Base-by-base conservation (phyloP, 139 green algal genomes). In the Tetraselmis striata region DNA sequence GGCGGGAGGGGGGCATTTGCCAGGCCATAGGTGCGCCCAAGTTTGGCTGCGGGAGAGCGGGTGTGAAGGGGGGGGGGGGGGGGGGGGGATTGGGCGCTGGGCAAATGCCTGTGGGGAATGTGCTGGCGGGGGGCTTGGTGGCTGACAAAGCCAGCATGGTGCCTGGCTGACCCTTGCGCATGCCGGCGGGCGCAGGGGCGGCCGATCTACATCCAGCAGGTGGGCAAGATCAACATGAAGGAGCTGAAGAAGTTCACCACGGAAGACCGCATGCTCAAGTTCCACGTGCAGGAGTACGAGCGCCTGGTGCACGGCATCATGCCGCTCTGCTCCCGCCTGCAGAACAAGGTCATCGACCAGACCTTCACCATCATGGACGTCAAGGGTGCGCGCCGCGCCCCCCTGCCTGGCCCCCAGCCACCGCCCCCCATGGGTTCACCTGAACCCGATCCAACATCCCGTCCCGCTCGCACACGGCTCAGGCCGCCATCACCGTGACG, bases 361-460 rank as follows among this genome's bases (percentile, higher is more conserved):
- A 97, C 91, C 0, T 95, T 97, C 86, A 93, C 91, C 76, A 97
- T 98, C 83, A 91, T 98, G 87, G 95, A 98, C 79, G 89, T 97
- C 22, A 93, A 93, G 82, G 95, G 90, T 93, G 82, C 82, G 77
- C 23, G 26, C 32, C n/a, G n/a, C n/a, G n/a, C n/a, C n/a, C n/a
- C n/a, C n/a, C n/a, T n/a, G n/a, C n/a, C n/a, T n/a, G n/a, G n/a
- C n/a, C n/a, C n/a, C n/a, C n/a, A n/a, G n/a, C n/a, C n/a, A n/a
- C n/a, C n/a, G n/a, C n/a, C n/a, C n/a, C n/a, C n/a, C n/a, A n/a
- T n/a, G n/a, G n/a, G n/a, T n/a, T n/a, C n/a, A n/a, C n/a, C n/a
- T n/a, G n/a, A n/a, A n/a, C n/a, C n/a, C n/a, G n/a, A n/a, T n/a
- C n/a, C n/a, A n/a, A n/a, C n/a, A n/a, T n/a, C n/a, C n/a, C n/a